Conservation (phyloP, 2,329 filamentous ascomycete genomes). For the Fusarium kyushuense region DNA sequence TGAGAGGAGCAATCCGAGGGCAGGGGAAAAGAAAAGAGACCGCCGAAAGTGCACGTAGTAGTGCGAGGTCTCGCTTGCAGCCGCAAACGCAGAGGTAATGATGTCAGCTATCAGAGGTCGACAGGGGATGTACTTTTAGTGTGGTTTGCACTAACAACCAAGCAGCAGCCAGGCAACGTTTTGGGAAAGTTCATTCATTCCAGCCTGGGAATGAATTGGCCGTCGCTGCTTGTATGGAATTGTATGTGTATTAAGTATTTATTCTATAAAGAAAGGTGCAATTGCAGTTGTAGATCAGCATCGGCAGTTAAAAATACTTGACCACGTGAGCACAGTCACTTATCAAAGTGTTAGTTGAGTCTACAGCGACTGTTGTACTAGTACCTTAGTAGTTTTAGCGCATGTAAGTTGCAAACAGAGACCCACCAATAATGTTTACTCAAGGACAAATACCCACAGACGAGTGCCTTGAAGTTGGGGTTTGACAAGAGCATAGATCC, state of each 20-base stretch:
- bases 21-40: conserved; percentile 12
- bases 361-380: background rate
- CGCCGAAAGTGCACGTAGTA: conserved; percentile 12
- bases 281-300: background rate
- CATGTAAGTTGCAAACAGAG: background rate
- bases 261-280: too few relatives aligned
- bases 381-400: too few relatives aligned
- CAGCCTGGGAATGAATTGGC: background rate
- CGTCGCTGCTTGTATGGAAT: too few relatives aligned
- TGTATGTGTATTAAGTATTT: background rate
- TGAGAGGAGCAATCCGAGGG: background rate
- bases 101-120: conserved; percentile 43
- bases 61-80: conserved; percentile 26
- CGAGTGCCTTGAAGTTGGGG: background rate
- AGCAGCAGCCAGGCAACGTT: background rate
- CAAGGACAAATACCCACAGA: background rate
- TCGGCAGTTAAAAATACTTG: background rate
- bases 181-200: background rate
- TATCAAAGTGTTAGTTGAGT: background rate
- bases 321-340: conserved; percentile 12
- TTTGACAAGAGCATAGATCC: background rate
- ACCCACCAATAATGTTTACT: background rate
- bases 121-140: conserved; percentile 24
- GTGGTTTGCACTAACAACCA: conserved; percentile 16
- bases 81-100: conserved; percentile 39